Conservation (phyloP, 805 yeast species). For the Deakozyma indianensis region DNA sequence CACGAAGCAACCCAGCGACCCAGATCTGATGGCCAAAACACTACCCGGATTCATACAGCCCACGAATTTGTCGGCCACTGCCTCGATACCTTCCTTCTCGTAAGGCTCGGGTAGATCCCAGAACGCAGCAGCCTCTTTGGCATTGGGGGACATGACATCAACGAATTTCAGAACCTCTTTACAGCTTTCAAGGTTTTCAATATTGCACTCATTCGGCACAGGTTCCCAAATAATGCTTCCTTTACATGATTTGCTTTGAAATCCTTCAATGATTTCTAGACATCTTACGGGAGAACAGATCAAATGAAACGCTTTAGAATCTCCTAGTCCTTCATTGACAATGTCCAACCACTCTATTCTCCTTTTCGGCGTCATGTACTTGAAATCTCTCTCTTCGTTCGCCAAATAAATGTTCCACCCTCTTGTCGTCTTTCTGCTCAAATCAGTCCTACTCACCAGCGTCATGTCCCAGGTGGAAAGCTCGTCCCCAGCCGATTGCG, state of each 20-base stretch:
- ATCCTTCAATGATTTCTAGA: conserved; percentile 28
- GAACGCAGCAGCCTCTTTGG: conserved; percentile 64
- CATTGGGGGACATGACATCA: conserved; percentile 67
- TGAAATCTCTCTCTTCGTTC: conserved; percentile 46
- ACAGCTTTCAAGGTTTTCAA: conserved; percentile 31
- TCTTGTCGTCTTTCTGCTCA: conserved; percentile 49
- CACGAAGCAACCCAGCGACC: conserved; percentile 52
- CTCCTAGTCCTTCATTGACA: conserved; percentile 23
- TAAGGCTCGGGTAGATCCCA: conserved; percentile 34
- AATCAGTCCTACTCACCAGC: conserved; percentile 37
- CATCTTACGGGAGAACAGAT: conserved; percentile 61
- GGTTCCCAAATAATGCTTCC: conserved; percentile 74
- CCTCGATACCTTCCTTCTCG: conserved; percentile 26
- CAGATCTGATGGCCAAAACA: conserved; percentile 61
- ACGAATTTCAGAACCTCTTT: conserved; percentile 28
- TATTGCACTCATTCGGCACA: conserved; percentile 57
- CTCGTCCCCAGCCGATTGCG: conserved; percentile 28
- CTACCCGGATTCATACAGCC: conserved; percentile 25
- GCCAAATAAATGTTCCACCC: conserved; percentile 68
- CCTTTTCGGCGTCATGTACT: conserved; percentile 45
- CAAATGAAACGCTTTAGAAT: conserved; percentile 44
- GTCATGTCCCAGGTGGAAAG: conserved; percentile 52
- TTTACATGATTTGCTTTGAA: conserved; percentile 11
- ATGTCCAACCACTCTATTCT: conserved; percentile 47
- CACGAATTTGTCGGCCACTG: conserved; percentile 29